Evolutionary conservation across 2,329 filamentous ascomycete genomes (phyloP), one percentile per base, ranked within the genome.

Genomic region (Helicocarpus griseus): DNA sequence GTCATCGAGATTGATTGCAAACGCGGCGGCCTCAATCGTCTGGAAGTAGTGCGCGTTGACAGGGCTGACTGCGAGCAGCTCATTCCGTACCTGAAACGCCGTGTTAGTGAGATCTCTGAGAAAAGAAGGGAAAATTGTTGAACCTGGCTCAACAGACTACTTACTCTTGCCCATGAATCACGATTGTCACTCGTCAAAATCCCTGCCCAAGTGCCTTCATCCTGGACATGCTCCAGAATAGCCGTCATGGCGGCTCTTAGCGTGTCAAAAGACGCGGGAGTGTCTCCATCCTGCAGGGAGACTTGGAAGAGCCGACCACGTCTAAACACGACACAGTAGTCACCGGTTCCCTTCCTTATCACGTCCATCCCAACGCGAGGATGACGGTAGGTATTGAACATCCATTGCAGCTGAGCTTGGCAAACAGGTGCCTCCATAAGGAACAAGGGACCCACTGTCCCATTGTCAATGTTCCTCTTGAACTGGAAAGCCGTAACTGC

Each of bases 1-100:
- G 35, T 63, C 59, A 40, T 63, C 59, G 14, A 63, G 55, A 43
- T 54, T 61, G 21, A 63, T 28, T 7, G 61, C 24, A 49, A 63
- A 63, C 19, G 57, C 50, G 13, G 60, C 53, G 41, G 52, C 46
- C 51, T 63, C 60, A 36, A 63, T 59, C 8, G 40, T 49, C n/a
- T 50, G 21, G 24, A 50, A 17, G 17, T 36, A 50, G 19, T 19
- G 19, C 5, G 9, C 11, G 24, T 50, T 50, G 11, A 14, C 36
- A 3, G 36, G 17, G 28, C 24, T 43, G 35, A 31, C 24, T 28
- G 4, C 36, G 8, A 31, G 17, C 21, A 50, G 24, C n/a, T 22
- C 14, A 17, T 44, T 5, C 22, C 48, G 48, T 36, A 44, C 26
- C 48, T 44, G 29, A 21, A 48, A 48, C 4, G 5, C 2, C 28